These are phyloP conservation scores for Mercurialis annua DNA, from an alignment of 345 rosid species.

Conservation along the genomic window DNA sequence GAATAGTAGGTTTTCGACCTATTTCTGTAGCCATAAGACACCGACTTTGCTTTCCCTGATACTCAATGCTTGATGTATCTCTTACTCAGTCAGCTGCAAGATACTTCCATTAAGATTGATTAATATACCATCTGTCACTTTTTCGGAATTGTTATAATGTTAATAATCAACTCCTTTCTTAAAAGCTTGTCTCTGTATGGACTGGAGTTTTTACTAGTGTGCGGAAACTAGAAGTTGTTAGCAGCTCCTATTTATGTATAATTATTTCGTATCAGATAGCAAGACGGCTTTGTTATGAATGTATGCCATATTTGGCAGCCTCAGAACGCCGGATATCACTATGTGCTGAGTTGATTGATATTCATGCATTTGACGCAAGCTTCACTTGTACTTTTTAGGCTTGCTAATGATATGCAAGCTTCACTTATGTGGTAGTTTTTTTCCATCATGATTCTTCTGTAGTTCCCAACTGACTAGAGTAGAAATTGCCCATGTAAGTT, in stretches of 20 bases:
- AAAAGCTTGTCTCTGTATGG: not conserved
- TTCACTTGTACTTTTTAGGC: not conserved
- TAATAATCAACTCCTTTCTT: too few relatives aligned
- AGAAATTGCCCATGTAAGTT: not conserved
- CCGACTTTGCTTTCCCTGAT: not conserved
- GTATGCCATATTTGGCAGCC: not conserved
- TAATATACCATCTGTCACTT: not conserved
- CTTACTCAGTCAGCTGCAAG: slow-evolving; percentile 5
- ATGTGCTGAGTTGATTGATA: not conserved
- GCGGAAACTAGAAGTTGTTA: not conserved
- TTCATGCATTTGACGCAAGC: not conserved
- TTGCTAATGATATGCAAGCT: not conserved
- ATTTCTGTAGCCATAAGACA: not conserved
- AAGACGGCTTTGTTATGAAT: not conserved
- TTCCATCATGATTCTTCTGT: too few relatives aligned
- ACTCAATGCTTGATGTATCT: slow-evolving; percentile 9
- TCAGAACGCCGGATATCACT: not conserved
- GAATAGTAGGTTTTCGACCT: slow-evolving; percentile 14
- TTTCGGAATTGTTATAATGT: too few relatives aligned
- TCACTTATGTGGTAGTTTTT: not conserved
- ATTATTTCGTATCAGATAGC: not conserved
- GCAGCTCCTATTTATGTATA: not conserved
- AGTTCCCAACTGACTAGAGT: not conserved
- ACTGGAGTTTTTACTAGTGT: not conserved
- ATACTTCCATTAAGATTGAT: slow-evolving; percentile 16